Evolutionary conservation across 495 filamentous ascomycete species (phyloP).

Genomic region (Bryoglossum gracile): DNA sequence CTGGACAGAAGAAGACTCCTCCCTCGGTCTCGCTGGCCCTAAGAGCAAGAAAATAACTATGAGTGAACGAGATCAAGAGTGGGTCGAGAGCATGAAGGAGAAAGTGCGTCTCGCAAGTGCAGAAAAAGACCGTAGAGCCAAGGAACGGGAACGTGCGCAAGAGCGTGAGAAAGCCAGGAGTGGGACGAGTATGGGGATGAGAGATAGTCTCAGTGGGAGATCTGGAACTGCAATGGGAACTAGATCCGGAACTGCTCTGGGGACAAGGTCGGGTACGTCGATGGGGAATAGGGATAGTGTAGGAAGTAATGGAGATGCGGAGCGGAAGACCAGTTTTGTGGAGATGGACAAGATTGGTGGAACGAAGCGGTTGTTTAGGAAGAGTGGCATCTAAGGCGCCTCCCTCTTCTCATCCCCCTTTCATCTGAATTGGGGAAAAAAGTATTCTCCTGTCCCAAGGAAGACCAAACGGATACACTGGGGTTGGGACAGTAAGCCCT

Average conservation of each 20-base stretch:
- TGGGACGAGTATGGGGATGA: too few species aligned
- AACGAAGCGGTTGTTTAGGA: slow-evolving; percentile 51
- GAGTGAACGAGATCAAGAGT: slow-evolving; percentile 55
- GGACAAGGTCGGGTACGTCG: too few species aligned
- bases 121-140: slow-evolving; percentile 28
- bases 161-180: slow-evolving; percentile 4
- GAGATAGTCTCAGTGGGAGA: too few species aligned
- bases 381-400: slow-evolving; percentile 16
- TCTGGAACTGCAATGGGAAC: too few species aligned
- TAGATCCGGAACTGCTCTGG: too few species aligned
- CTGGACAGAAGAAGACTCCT: slow-evolving; percentile 49
- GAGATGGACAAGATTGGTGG: slow-evolving; percentile 49
- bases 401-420: too few species aligned
- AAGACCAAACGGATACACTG: too few species aligned
- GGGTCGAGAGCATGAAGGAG: slow-evolving; percentile 69
- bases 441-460: too few species aligned
- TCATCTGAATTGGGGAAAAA: too few species aligned
- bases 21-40: slow-evolving; percentile 57
- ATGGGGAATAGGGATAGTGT: background rate
- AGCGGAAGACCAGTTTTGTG: slow-evolving; percentile 39
- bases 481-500: too few species aligned
- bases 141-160: slow-evolving; percentile 1
- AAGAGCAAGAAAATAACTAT: slow-evolving; percentile 50
- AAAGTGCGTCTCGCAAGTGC: slow-evolving; percentile 51
- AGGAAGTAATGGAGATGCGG: slow-evolving; percentile 11